Evolutionary conservation across 208 protist species (phyloP).

Genomic region (Vickermania ingenoplastis): DNA sequence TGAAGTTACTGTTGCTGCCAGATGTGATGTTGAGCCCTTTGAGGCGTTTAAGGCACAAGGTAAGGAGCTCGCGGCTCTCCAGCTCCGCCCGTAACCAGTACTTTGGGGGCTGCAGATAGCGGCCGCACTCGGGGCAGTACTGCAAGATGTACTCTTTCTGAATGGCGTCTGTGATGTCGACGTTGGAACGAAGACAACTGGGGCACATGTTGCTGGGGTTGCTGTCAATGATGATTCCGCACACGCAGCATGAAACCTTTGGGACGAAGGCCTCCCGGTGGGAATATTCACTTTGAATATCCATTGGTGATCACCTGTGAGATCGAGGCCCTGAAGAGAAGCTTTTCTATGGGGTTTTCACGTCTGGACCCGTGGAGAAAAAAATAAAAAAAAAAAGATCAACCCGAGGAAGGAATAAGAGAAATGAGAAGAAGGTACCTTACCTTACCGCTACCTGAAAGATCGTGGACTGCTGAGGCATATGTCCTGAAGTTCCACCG

Average conservation of each 20-base stretch:
- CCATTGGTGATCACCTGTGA: conserved; percentile 15
- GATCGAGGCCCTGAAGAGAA: not conserved
- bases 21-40: conserved; percentile 87
- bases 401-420: not conserved
- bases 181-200: conserved; percentile 92
- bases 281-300: conserved; percentile 40
- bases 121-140: conserved; percentile 89
- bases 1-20: conserved; percentile 89
- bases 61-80: conserved; percentile 97
- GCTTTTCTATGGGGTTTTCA: conserved; percentile 2
- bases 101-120: conserved; percentile 97
- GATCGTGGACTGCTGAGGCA: too few species aligned
- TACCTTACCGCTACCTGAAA: too few species aligned
- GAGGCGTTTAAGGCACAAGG: conserved; percentile 95
- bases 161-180: conserved; percentile 98
- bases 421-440: too few species aligned
- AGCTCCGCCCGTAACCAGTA: conserved; percentile 92
- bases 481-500: too few species aligned
- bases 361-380: conserved; percentile 3
- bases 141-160: conserved; percentile 94
- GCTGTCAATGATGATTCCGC: conserved; percentile 91
- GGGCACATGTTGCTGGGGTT: conserved; percentile 99
- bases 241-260: conserved; percentile 95
- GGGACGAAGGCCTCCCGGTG: conserved; percentile 28
- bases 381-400: conserved; percentile 10